phyloP scores from a whole-genome alignment of 306 rosid genomes.

The Casuarina cunninghamiana region DNA sequence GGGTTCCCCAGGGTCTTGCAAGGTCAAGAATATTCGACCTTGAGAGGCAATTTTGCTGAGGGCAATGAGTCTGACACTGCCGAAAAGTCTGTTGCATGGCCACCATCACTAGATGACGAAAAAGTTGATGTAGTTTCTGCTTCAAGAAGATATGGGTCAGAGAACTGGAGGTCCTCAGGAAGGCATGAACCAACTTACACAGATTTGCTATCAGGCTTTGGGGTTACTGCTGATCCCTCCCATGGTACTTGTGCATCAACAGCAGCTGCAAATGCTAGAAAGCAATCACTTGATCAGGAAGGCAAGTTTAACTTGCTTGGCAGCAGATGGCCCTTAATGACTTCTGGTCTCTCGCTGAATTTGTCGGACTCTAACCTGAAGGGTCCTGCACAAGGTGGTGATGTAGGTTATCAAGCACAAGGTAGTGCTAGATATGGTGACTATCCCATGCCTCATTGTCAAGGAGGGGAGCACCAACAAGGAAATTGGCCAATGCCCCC shows the following conservation, averaged over 20 bases:
- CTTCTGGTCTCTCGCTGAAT: slow-evolving; percentile 59
- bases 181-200: slow-evolving; percentile 77
- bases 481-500: slow-evolving; percentile 76
- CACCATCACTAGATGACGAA: slow-evolving; percentile 57
- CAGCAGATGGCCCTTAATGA: slow-evolving; percentile 55
- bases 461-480: slow-evolving; percentile 52
- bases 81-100: slow-evolving; percentile 70
- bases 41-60: slow-evolving; percentile 66
- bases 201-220: slow-evolving; percentile 82
- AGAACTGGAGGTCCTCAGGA: slow-evolving; percentile 58
- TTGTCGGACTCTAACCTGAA: slow-evolving; percentile 55
- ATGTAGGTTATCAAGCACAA: slow-evolving; percentile 44
- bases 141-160: slow-evolving; percentile 61
- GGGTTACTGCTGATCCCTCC: slow-evolving; percentile 46
- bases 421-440: slow-evolving; percentile 57
- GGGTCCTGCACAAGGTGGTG: slow-evolving; percentile 49
- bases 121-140: slow-evolving; percentile 60
- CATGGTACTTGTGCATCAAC: slow-evolving; percentile 29
- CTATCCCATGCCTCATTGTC: slow-evolving; percentile 51
- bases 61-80: slow-evolving; percentile 54
- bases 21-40: slow-evolving; percentile 92
- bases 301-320: slow-evolving; percentile 51
- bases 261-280: slow-evolving; percentile 43
- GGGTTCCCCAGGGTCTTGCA: slow-evolving; percentile 94
- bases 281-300: slow-evolving; percentile 54